Percentiles rank a stretch among this genome's conserved stretches.
phyloP scores from a whole-genome alignment of 2,329 filamentous ascomycete species.

The Alternaria novae-zelandiae region DNA sequence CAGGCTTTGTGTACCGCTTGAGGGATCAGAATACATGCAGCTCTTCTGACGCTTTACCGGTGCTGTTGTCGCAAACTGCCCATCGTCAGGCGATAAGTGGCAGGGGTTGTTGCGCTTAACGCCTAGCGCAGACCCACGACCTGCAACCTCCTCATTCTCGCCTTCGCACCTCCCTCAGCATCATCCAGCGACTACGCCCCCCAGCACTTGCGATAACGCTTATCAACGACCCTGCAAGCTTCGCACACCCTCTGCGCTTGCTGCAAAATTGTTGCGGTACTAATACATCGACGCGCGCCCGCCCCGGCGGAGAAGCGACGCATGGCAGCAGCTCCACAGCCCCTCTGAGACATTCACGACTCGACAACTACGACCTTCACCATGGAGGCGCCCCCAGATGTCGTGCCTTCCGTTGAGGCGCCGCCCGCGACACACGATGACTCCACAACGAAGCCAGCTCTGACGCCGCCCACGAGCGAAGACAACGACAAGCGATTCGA shows the following conservation, averaged over 20 bases:
- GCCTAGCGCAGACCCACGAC: constrained; percentile 15
- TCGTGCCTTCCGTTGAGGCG: constrained; percentile 45
- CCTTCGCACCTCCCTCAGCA: constrained; percentile 31
- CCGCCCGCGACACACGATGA: constrained; percentile 33
- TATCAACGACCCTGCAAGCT: neutral
- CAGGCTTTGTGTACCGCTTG: neutral
- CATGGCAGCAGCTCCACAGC: constrained; percentile 30
- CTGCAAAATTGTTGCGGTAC: constrained; percentile 30
- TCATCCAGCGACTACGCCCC: constrained; percentile 24
- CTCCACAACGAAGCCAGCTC: constrained; percentile 46
- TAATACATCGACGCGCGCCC: constrained; percentile 19
- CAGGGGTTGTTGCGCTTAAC: constrained; percentile 2
- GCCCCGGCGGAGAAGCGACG: constrained; percentile 37
- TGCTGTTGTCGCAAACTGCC: neutral
- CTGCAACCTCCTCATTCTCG: constrained; percentile 22
- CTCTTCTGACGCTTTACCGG: neutral
- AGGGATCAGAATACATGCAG: neutral
- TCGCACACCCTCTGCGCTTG: constrained; percentile 25
- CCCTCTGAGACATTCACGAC: constrained; percentile 22
- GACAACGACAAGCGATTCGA: constrained; percentile 56
- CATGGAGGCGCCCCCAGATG: constrained; percentile 40
- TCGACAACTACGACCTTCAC: constrained; percentile 8
- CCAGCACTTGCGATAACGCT: constrained; percentile 13
- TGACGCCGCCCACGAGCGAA: constrained; percentile 61
- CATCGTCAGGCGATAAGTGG: constrained; percentile 23